Conservation (phyloP, 768 basidiomycete species). For the Boletus subparvulus region DNA sequence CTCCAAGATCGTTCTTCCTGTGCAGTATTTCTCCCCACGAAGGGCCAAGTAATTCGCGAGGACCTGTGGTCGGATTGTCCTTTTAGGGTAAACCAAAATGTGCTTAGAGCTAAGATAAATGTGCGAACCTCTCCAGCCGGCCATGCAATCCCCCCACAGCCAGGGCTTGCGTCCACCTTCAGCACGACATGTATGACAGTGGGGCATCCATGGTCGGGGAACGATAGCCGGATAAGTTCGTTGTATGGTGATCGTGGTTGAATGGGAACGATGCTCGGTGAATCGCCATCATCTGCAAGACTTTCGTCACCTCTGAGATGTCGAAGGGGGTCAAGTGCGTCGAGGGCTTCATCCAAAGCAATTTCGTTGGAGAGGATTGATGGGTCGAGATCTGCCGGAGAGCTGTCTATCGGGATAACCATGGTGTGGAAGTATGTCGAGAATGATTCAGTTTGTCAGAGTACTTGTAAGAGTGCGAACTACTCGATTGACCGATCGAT, state of each 20-base stretch:
- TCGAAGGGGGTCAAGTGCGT: constrained; percentile 56
- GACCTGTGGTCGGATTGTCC: constrained; percentile 47
- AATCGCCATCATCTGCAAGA: constrained; percentile 21
- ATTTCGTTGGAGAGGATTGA: constrained; percentile 33
- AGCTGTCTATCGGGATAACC: neutral
- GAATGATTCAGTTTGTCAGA: neutral
- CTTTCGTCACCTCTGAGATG: constrained; percentile 51
- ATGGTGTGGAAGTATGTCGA: constrained; percentile 5
- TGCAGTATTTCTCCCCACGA: constrained; percentile 48
- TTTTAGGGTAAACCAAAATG: neutral
- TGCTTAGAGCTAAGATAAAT: neutral
- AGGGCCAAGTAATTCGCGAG: constrained; percentile 72
- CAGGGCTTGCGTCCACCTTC: constrained; percentile 75
- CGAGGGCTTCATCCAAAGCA: constrained; percentile 53
- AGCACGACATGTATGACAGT: constrained; percentile 40
- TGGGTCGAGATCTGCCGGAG: constrained; percentile 5
- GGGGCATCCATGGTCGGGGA: constrained; percentile 17
- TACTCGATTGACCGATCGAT: neutral
- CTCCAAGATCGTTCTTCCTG: constrained; percentile 66
- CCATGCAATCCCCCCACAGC: constrained; percentile 93
- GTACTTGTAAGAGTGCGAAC: neutral
- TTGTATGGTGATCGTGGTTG: constrained; percentile 53
- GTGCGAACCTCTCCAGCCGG: constrained; percentile 79
- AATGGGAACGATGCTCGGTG: constrained; percentile 45
- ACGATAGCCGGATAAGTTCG: constrained; percentile 47